Evolutionary conservation across 371 early-diverging fungal species (phyloP), one percentile per base, ranked within the genome.

Genomic region (Syncephalastrum racemosum): DNA sequence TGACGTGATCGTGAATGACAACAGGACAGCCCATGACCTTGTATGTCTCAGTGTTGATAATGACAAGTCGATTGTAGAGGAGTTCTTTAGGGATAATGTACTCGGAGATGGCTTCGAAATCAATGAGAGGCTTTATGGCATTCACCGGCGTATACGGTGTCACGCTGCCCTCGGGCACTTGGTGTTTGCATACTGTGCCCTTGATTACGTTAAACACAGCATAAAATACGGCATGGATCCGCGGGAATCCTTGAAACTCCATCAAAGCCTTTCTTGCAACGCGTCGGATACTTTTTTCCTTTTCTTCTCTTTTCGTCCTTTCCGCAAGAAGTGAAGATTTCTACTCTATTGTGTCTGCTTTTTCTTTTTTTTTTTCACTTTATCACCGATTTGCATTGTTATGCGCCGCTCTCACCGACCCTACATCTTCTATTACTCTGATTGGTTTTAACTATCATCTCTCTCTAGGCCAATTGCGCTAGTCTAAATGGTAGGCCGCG

Each of bases 61-160:
- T 87, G 27, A 93, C 87, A 5, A 93, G 81, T 4, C 88, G 82
- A 56, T 88, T 86, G 60, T 88, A 90, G 7, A 95, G 79, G 27
- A 82, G 82, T 7, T 86, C 81, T 61, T 93, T 93, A 1, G 95
- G 94, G 50, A 95, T 93, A 52, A 93, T 82, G 57, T 88, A 93
- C 56, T 92, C 93, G n/a, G 87, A 85, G 47, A 92, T 87, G n/a
- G 88, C 77, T 57, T 92, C 91, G 63, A 95, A 93, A 68, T 91
- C 88, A 31, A 93, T 80, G 13, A 84, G 69, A 2, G 81, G 78
- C 42, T 79, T 77, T 15, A 52, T 46, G 50, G 50, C 51, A 42
- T 50, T 51, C 13, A 53, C 36, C 3, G 40, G 20, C 19, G 67
- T 58, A 6, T 59, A 62, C 4, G 53, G 55, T 18, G 77, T 77